phyloP scores from a whole-genome alignment of 345 rosid species.

The Linum usitatissimum region DNA sequence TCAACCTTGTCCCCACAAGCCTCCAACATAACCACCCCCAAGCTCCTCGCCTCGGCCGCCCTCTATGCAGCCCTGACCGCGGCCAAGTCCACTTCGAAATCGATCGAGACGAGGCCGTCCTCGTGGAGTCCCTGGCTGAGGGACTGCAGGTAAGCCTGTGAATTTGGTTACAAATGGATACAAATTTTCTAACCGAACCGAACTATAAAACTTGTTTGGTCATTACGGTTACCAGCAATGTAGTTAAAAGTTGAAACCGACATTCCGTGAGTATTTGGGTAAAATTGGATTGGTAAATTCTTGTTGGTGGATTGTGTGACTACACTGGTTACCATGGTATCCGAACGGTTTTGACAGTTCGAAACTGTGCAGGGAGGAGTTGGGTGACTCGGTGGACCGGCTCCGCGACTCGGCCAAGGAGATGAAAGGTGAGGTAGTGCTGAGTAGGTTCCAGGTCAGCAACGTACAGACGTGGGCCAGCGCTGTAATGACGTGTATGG shows the following conservation, averaged over 20 bases:
- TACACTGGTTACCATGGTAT: no score
- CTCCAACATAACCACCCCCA: slow-evolving; percentile 47
- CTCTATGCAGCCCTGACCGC: slow-evolving; percentile 42
- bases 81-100: slow-evolving; percentile 18
- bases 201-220: no score
- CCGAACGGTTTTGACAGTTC: no score
- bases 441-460: slow-evolving; percentile 23
- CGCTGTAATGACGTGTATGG: slow-evolving; percentile 62
- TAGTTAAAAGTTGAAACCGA: no score
- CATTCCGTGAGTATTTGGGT: no score
- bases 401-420: slow-evolving; percentile 47
- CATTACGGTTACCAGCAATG: no score
- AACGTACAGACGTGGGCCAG: slow-evolving; percentile 75
- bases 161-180: no score
- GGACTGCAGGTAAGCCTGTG: slow-evolving; percentile 51
- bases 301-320: no score
- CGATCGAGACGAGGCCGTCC: slow-evolving; percentile 16
- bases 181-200: no score
- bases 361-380: no score
- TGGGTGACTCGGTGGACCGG: slow-evolving; percentile 45
- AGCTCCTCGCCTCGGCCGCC: slow-evolving; percentile 55
- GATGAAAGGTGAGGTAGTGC: slow-evolving; percentile 25
- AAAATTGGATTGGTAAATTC: no score
- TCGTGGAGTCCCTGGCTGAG: slow-evolving; percentile 42
- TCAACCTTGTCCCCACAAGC: slow-evolving; percentile 47